Base-by-base conservation (phyloP, 495 filamentous ascomycete species). In the Xeromyces bisporus region DNA sequence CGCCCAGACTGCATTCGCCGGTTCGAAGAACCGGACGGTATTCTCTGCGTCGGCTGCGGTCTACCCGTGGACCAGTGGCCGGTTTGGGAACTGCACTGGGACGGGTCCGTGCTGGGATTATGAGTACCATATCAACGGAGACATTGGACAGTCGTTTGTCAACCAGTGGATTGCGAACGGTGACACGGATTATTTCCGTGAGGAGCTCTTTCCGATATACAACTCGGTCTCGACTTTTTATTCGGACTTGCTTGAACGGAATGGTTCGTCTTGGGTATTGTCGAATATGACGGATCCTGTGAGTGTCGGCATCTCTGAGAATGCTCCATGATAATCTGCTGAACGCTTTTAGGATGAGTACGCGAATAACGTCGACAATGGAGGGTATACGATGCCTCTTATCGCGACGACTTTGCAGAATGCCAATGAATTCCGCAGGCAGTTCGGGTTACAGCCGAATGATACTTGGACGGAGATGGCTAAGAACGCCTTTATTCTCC, bases 281-380 rank as follows among this genome's bases (percentile, higher is more conserved):
- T 63, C 49, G n/a, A 85, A 85, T 40, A 79, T 80, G 64, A 85
- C 79, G 1, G 79, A 85, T 50, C 79, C 79, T 11, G 66, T 69
- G 46, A 42, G 59, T 53, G 6, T 17, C 7, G n/a, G n/a, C n/a
- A n/a, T n/a, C n/a, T n/a, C n/a, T n/a, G n/a, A n/a, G n/a, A n/a
- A n/a, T n/a, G n/a, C n/a, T n/a, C 8, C 20, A 5, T 9, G n/a
- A 9, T 18, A 3, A 14, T 27, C 15, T 10, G 3, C 24, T 34
- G 20, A 12, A 9, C 2, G 10, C 11, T 11, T 29, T 7, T 33
- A 70, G 54, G 76, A 81, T 43, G 76, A 81, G 49, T 81, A 78
- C 41, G 77, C 76, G 4, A 84, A 85, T 41, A 58, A 71, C 18
- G 48, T 78, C 12, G 64, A 77, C 41, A 78, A 80, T 14, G 73